A percentile compares a stretch with the other conserved stretches of the same genome.
These are phyloP conservation scores for Candida tallmaniae DNA, from an alignment of 805 yeast genomes.

Conservation along the genomic window DNA sequence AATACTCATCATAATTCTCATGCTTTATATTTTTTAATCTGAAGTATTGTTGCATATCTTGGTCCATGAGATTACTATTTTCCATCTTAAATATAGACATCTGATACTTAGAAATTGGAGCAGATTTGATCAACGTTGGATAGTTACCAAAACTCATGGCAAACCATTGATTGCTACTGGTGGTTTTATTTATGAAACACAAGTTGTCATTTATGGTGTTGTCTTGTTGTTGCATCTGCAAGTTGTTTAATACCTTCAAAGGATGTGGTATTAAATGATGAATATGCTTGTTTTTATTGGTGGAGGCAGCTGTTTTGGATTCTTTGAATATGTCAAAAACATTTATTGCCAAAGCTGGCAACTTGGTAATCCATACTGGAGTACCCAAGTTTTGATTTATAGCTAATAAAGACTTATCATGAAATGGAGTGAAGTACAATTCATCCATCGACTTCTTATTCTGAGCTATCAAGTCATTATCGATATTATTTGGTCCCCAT, in stretches of 20 bases:
- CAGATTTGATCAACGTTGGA: constrained; percentile 77
- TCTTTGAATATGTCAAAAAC: constrained; percentile 69
- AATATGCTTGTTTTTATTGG: constrained; percentile 7
- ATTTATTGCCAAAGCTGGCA: constrained; percentile 68
- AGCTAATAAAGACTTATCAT: constrained; percentile 75
- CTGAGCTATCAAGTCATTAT: constrained; percentile 46
- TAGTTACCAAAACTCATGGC: constrained; percentile 76
- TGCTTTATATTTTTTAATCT: constrained; percentile 3
- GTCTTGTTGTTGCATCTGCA: constrained; percentile 20
- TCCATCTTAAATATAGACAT: constrained; percentile 25
- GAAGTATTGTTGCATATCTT: constrained; percentile 5
- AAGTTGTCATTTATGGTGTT: constrained; percentile 21
- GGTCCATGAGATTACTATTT: constrained; percentile 9
- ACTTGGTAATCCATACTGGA: constrained; percentile 73
- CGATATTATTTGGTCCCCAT: constrained; percentile 91
- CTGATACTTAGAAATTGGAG: constrained; percentile 69
- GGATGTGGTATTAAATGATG: constrained; percentile 70
- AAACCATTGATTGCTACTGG: constrained; percentile 69
- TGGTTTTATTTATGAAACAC: constrained; percentile 65
- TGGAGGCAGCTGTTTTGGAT: constrained; percentile 4
- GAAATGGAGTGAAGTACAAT: constrained; percentile 77
- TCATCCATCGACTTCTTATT: constrained; percentile 59
- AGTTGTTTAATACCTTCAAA: constrained; percentile 36
- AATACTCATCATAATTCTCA: constrained; percentile 9
- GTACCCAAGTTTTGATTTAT: constrained; percentile 63